A percentile compares a stretch with the other conserved stretches of the same genome.
Evolutionary conservation across 345 rosid species (phyloP).

Genomic region (Mangifera indica): DNA sequence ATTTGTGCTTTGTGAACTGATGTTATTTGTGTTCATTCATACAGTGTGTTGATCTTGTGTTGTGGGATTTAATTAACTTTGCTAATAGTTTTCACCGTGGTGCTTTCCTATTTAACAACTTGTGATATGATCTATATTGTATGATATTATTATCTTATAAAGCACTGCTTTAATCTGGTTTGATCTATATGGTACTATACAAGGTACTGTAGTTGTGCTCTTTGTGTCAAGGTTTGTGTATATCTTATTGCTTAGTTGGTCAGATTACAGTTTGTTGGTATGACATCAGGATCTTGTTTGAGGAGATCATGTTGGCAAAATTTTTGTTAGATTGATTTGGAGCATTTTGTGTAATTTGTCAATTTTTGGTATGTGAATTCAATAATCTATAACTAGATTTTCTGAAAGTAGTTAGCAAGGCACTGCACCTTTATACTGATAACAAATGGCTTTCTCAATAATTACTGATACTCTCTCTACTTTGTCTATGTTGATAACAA

Average conservation of each 20-base stretch:
- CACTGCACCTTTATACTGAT: no score
- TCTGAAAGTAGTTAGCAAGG: no score
- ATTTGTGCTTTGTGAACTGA: background rate
- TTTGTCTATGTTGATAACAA: no score
- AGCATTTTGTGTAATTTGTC: background rate
- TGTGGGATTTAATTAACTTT: background rate
- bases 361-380: background rate
- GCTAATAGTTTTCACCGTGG: background rate
- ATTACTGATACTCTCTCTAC: no score
- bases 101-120: background rate
- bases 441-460: no score
- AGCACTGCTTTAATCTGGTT: background rate
- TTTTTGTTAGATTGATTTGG: no score
- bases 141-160: no score
- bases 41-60: background rate
- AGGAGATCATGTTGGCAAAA: no score
- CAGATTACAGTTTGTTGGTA: no score
- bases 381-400: no score
- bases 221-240: background rate
- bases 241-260: background rate
- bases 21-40: background rate
- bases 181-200: background rate
- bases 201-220: background rate
- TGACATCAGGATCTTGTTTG: no score
- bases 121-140: background rate